Conservation (phyloP, 106 monocot genomes). For the Amphibolis antarctica region DNA sequence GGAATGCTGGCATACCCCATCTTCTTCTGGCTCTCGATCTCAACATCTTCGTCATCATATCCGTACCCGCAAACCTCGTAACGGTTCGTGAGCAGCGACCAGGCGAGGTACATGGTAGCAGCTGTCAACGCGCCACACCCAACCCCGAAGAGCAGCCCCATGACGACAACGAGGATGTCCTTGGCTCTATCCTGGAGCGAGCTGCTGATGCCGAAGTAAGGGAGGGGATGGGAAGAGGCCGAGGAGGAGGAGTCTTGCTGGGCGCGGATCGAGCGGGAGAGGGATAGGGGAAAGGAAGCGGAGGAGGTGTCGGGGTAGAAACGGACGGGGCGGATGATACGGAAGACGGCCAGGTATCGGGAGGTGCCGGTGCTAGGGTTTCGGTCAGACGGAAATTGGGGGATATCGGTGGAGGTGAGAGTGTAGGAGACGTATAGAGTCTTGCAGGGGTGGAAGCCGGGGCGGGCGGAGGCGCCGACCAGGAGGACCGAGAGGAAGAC, state of each 20-base stretch:
- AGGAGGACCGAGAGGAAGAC: constrained; percentile 3
- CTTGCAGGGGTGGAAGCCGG: constrained; percentile 19
- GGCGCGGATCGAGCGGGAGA: not conserved
- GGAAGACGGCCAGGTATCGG: constrained; percentile 6
- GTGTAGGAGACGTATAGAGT: constrained; percentile 19
- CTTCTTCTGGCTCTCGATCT: constrained; percentile 21
- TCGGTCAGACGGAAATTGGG: not conserved
- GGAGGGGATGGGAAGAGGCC: not conserved
- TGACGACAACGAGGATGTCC: constrained; percentile 25
- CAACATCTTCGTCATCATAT: constrained; percentile 13
- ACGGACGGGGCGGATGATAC: constrained; percentile 11
- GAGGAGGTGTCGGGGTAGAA: not conserved
- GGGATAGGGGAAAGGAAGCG: too few species aligned
- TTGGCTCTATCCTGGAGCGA: constrained; percentile 18
- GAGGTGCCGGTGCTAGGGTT: constrained; percentile 1
- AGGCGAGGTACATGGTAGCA: constrained; percentile 25
- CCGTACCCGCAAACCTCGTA: constrained; percentile 11
- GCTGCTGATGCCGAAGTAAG: not conserved
- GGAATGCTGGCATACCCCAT: constrained; percentile 17
- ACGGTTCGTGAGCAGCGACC: constrained; percentile 21
- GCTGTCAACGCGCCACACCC: constrained; percentile 27
- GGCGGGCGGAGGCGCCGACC: not conserved
- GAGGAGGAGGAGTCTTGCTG: not conserved
- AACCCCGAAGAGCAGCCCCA: constrained; percentile 19
- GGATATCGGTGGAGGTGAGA: constrained; percentile 1